These are phyloP conservation scores for Paracoccidioides lutzii DNA, from an alignment of 2,329 filamentous ascomycete species.

Conservation along the genomic window DNA sequence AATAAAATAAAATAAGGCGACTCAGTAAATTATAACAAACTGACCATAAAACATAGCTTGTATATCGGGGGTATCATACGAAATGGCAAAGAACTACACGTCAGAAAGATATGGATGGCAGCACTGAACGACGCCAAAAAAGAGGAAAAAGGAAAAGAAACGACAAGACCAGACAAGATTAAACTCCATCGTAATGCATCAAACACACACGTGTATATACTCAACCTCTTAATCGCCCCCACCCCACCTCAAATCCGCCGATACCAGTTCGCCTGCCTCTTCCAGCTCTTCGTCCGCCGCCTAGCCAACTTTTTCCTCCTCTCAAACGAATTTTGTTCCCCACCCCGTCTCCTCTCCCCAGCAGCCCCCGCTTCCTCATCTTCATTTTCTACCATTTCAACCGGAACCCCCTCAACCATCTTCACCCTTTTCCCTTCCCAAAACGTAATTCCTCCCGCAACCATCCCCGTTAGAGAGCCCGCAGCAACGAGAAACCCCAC, in stretches of 20 bases:
- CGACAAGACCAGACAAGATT: not conserved
- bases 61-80: no score
- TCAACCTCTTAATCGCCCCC: not conserved
- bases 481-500: constrained; percentile 68
- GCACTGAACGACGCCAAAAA: not conserved
- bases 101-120: not conserved
- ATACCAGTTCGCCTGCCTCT: not conserved
- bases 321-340: not conserved
- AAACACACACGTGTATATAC: not conserved
- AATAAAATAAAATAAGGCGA: not conserved
- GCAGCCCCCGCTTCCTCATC: not conserved
- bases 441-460: constrained; percentile 58
- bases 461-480: constrained; percentile 55
- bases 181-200: not conserved
- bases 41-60: not conserved
- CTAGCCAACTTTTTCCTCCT: not conserved
- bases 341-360: not conserved
- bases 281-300: not conserved
- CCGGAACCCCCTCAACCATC: constrained; percentile 54
- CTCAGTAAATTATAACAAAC: not conserved
- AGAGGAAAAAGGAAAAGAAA: not conserved
- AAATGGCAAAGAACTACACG: no score
- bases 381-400: constrained; percentile 39
- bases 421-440: constrained; percentile 61
- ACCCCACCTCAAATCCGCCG: not conserved